Evolutionary conservation across 345 rosid genomes (phyloP).

Genomic region (Lepidium sativum): DNA sequence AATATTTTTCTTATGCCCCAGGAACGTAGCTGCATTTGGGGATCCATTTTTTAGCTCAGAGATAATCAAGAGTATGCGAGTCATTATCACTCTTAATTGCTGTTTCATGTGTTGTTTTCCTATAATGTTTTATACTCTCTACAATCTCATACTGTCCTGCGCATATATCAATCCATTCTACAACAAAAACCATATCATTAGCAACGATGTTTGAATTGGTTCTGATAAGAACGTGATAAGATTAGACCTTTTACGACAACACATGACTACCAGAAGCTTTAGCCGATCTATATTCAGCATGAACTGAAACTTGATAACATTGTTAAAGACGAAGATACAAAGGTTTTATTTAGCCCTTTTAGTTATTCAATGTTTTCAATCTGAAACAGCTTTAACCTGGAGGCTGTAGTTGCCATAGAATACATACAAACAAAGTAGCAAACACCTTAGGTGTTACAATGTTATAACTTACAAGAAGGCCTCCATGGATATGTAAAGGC

Average conservation of each 20-base stretch:
- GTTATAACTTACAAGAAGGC: neutral
- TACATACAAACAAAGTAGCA: neutral
- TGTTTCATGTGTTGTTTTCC: neutral
- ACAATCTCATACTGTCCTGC: neutral
- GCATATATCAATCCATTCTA: neutral
- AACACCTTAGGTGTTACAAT: neutral
- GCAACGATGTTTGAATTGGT: too few relatives aligned
- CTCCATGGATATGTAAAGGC: neutral
- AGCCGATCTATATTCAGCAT: neutral
- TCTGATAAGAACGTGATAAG: too few relatives aligned
- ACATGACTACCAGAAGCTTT: neutral
- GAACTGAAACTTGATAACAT: neutral
- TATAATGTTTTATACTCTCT: neutral
- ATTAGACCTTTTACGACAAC: neutral
- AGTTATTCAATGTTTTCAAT: neutral
- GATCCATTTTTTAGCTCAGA: constrained; percentile 26
- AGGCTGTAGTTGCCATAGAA: neutral
- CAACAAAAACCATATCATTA: too few relatives aligned
- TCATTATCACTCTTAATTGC: neutral
- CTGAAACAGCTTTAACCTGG: neutral
- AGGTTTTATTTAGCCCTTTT: neutral
- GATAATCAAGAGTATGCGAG: neutral
- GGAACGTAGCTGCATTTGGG: constrained; percentile 40
- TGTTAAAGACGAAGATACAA: neutral
- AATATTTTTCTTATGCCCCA: constrained; percentile 67